Evolutionary conservation across 331 rosid species (phyloP), one percentile per base, ranked within the genome.

Genomic region (Arachis monticola): DNA sequence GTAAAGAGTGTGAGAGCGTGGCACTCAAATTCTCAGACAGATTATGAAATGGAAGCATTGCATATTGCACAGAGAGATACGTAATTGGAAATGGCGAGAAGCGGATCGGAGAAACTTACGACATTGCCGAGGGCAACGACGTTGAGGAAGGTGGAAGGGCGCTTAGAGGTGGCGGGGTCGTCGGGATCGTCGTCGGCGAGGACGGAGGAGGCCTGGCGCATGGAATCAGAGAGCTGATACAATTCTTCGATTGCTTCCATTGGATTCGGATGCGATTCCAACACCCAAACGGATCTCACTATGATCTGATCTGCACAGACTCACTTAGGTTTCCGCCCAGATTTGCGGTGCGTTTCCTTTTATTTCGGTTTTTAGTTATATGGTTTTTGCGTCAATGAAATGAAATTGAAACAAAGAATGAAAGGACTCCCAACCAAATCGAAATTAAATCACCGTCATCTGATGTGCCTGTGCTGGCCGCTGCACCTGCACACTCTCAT

Each of bases 221-320:
- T 93, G 53, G 96, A 88, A 72, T 91, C 94, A 8, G 97, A 88
- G 4, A 93, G 91, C 80, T 88, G 91, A 48, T 31, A 60, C 87
- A 91, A 81, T 85, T 91, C 97, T 50, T 89, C 96, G 82, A 93
- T 88, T 74, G 94, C 96, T 72, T 93, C 98, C 94, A 93, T 91
- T 35, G 82, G 53, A 48, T 47, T 47, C 41, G 41, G 41, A 38
- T 38, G 41, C 51, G 51, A 47, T 47, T 47, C 55, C 14, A 50
- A 50, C 14, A 73, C 74, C 55, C n/a, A 8, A 44, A 64, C 5
- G 44, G 77, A 72, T 81, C 84, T 69, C 41, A 38, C 41, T 38
- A 38, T 38, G 7, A 35, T 44, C 17, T 44, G 4, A 51, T 6
- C 31, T 2, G 2, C 8, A 4, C 12, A 5, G 10, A 57, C 17